Base-by-base conservation (phyloP, 2,329 filamentous ascomycete genomes). In the Microdochium bolleyi region DNA sequence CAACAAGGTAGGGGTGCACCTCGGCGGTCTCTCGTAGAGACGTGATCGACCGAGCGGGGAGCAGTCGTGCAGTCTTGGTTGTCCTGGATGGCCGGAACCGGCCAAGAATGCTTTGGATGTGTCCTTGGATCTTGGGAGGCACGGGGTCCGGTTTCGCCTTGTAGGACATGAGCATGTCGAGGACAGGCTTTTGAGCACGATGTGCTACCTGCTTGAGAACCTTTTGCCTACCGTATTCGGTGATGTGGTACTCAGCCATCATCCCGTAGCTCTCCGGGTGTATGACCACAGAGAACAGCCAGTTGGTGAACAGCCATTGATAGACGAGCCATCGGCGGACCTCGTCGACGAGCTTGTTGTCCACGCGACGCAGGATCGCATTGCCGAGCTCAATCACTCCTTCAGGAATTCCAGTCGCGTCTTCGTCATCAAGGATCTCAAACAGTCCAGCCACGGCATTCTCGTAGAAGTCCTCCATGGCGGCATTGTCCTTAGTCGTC, bases 221-320 rank as follows among this genome's bases (percentile, higher is more conserved):
- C 67, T 85, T 92, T 62, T 95, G 88, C 46, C 94, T 83, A 44
- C 90, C 91, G 69, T 92, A 90, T 60, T 95, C 89, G 50, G 88
- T 92, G 61, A 97, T 90, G 71, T 96, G 89, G 67, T 95, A 92
- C 62, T 95, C 89, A 53, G 89, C 81, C 74, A 97, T 85, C 73
- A 88, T 82, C 52, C 83, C 82, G 59, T 83, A 79, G 51, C 79
- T 91, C 78, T 99, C 94, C 11, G 94, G 94, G 62, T 94, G 88
- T 49, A 90, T 88, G 62, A 97, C 82, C 51, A 90, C 86, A 61
- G 88, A 87, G 49, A 89, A 79, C 34, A 97, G 75, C 69, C 94
- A 96, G 51, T 87, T 86, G 57, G 90, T 88, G 67, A 97, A 96
- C 56, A 96, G 85, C 84, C 92, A 99, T 65, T 92, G 88, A 62